Evolutionary conservation across 1,139 yeast species (phyloP), one percentile per base, ranked within the genome.

Genomic region (Pichia sp.): DNA sequence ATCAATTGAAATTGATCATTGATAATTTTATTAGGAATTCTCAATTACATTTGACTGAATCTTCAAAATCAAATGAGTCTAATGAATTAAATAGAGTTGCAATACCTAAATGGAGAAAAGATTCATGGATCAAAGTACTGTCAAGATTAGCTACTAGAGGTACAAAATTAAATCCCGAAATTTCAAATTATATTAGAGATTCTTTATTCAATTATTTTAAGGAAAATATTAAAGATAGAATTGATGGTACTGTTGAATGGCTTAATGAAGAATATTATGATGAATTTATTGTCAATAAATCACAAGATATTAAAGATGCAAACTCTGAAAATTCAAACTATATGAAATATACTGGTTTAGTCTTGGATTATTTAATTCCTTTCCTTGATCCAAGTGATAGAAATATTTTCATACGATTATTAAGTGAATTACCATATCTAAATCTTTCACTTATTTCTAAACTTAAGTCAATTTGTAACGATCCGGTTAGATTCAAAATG

Each of bases 261-360:
- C 70, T 94, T 47, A 90, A 86, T 59, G 98, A 92, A 66, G 98
- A 94, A 65, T 94, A 97, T 95, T 90, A 81, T 64, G 76, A 81
- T 42, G 95, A 56, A 44, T 33, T 51, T 39, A 40, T 62, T 8
- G 47, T 51, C 7, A 36, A 48, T 30, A 18, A 18, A 18, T 18
- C 18, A 18, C 18, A 18, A 18, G 18, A 18, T 18, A 18, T 18
- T 18, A 18, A 18, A 18, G 18, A 18, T 18, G 18, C 18, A 18
- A 18, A 18, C 18, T 18, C 18, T 4, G 48, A 46, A 28, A 47
- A 47, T 29, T 39, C 56, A 3, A 39, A 42, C 42, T 87, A 87
- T 63, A 66, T 75, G 50, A 71, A 73, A 51, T 89, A 96, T 86
- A 78, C 94, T 0, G 74, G 76, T 7, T 78, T 77, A 53, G 78